phyloP scores from a whole-genome alignment of 768 basidiomycete species.

The Phlebiopsis gigantea region DNA sequence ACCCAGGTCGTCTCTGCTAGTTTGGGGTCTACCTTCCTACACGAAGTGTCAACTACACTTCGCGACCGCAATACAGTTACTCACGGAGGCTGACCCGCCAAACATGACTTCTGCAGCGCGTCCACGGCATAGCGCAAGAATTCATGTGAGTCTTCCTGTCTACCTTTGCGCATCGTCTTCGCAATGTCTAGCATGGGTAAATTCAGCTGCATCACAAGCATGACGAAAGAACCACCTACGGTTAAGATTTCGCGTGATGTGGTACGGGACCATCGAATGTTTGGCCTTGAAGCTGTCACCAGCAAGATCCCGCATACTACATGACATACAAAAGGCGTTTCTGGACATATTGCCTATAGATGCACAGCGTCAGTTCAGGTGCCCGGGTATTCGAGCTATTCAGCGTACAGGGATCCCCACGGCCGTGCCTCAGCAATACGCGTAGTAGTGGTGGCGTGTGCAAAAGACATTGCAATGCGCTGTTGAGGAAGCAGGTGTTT shows the following conservation, averaged over 20 bases:
- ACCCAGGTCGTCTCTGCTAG: constrained; percentile 89
- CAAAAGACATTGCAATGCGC: constrained; percentile 86
- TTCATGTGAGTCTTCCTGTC: constrained; percentile 98
- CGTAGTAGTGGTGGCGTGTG: constrained; percentile 87
- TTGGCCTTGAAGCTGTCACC: constrained; percentile 43
- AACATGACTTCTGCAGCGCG: constrained; percentile 79
- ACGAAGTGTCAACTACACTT: neutral
- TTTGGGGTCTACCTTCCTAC: constrained; percentile 65
- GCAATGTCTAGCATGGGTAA: constrained; percentile 61
- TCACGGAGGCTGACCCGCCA: constrained; percentile 67
- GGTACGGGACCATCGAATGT: constrained; percentile 54
- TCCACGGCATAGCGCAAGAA: constrained; percentile 94
- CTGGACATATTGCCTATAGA: constrained; percentile 34
- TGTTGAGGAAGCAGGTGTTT: constrained; percentile 96
- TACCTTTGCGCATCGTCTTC: constrained; percentile 82
- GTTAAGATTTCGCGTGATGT: constrained; percentile 65
- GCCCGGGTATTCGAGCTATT: neutral
- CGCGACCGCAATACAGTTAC: constrained; percentile 23
- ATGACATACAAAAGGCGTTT: constrained; percentile 72
- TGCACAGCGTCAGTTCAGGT: neutral
- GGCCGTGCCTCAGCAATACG: constrained; percentile 46
- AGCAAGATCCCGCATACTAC: constrained; percentile 57
- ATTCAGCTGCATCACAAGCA: neutral
- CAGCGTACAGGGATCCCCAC: constrained; percentile 53
- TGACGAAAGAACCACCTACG: constrained; percentile 36